Percentiles rank a stretch among this genome's conserved stretches.
These are phyloP conservation scores for Sporothrix inflata DNA, from an alignment of 2,329 filamentous ascomycete species.

Conservation along the genomic window DNA sequence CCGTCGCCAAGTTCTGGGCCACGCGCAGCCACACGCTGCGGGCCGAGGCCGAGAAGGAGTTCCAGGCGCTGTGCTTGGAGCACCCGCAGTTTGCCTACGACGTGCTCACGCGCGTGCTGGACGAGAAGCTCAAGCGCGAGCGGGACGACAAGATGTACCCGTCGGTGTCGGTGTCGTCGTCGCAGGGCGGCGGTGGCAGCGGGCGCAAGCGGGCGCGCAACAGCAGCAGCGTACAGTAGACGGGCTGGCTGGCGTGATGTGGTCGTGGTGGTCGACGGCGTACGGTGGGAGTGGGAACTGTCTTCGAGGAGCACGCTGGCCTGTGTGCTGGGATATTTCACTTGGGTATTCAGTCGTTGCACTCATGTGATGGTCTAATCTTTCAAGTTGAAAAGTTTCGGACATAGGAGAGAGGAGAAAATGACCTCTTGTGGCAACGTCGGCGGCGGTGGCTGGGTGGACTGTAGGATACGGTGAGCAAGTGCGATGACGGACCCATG, in stretches of 20 bases:
- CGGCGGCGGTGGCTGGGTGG: background rate
- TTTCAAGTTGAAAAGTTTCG: background rate
- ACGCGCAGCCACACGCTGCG: constrained; percentile 77
- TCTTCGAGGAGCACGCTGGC: background rate
- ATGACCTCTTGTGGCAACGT: background rate
- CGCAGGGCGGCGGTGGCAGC: constrained; percentile 49
- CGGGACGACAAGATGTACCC: constrained; percentile 63
- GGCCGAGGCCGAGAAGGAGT: constrained; percentile 83
- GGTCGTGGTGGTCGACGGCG: background rate
- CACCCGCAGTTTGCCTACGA: constrained; percentile 93
- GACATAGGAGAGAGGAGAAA: background rate
- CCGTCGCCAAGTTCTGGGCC: constrained; percentile 90
- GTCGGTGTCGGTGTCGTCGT: constrained; percentile 35
- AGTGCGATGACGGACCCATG: background rate
- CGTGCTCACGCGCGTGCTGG: constrained; percentile 71
- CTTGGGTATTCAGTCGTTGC: too few species aligned
- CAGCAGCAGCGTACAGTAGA: constrained; percentile 42
- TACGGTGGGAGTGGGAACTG: background rate
- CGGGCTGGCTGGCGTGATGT: background rate
- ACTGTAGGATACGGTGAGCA: background rate
- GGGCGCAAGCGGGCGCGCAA: constrained; percentile 61
- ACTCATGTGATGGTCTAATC: background rate
- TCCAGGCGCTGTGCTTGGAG: constrained; percentile 82
- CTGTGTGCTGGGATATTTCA: background rate
- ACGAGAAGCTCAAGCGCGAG: constrained; percentile 69